Evolutionary conservation across 2,329 filamentous ascomycete genomes (phyloP).

Genomic region (Passalora sequoiae): DNA sequence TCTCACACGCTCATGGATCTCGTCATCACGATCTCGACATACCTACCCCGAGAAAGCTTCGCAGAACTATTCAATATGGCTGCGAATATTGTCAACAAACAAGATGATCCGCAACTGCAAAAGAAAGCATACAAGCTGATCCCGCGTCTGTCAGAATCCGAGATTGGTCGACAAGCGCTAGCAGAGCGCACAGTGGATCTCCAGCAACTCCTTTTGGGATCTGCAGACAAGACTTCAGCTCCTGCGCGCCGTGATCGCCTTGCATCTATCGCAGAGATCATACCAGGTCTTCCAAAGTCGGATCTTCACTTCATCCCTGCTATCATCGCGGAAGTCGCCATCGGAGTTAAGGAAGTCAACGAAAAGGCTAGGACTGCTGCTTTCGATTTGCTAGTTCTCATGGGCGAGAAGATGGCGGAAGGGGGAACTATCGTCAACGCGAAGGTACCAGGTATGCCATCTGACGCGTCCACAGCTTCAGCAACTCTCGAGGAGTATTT

Average conservation of each 20-base stretch:
- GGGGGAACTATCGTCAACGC: slow-evolving; percentile 75
- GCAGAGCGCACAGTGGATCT: slow-evolving; percentile 70
- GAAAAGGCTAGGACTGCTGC: slow-evolving; percentile 86
- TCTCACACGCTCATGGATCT: slow-evolving; percentile 95
- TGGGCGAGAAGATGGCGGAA: slow-evolving; percentile 76
- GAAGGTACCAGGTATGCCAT: slow-evolving; percentile 79
- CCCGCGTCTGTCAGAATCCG: slow-evolving; percentile 77
- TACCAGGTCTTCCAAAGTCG: slow-evolving; percentile 69
- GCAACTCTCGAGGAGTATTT: slow-evolving; percentile 93
- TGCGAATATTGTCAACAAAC: slow-evolving; percentile 71
- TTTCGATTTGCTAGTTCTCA: slow-evolving; percentile 82
- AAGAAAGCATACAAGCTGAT: slow-evolving; percentile 99
- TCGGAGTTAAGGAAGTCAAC: slow-evolving; percentile 95
- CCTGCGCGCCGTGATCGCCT: slow-evolving; percentile 83
- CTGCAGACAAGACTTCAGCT: slow-evolving; percentile 76
- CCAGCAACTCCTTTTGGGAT: slow-evolving; percentile 72
- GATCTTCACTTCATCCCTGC: slow-evolving; percentile 91
- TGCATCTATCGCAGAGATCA: slow-evolving; percentile 71
- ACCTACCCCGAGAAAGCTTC: slow-evolving; percentile 84
- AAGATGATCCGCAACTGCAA: slow-evolving; percentile 84
- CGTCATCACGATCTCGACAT: slow-evolving; percentile 91
- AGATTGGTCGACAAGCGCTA: slow-evolving; percentile 70
- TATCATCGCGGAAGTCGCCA: slow-evolving; percentile 87
- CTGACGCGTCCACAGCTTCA: slow-evolving; percentile 66
- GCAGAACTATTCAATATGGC: slow-evolving; percentile 80